phyloP scores from a whole-genome alignment of 768 basidiomycete species.

The Naganishia randhawae region DNA sequence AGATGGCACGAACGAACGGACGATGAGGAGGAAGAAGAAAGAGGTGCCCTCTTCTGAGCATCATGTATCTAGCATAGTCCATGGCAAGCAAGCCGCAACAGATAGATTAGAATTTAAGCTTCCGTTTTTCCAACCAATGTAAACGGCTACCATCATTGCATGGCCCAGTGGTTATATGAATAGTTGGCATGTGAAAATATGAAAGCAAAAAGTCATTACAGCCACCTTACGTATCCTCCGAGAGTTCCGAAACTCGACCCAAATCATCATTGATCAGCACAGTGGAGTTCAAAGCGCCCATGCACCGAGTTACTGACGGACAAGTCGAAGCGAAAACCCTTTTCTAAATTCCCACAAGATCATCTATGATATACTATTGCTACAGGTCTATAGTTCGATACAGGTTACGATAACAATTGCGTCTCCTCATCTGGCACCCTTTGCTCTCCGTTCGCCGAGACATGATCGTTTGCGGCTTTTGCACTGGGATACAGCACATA shows the following conservation, averaged over 20 bases:
- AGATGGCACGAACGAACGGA: background rate
- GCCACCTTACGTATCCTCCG: too few relatives aligned
- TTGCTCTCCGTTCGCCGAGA: too few relatives aligned
- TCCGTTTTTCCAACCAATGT: too few relatives aligned
- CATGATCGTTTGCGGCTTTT: too few relatives aligned
- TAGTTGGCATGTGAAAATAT: too few relatives aligned
- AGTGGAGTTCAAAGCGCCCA: too few relatives aligned
- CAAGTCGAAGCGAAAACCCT: background rate
- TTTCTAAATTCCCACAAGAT: background rate
- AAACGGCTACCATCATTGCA: too few relatives aligned
- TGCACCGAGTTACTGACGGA: too few relatives aligned
- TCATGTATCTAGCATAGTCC: conserved; percentile 2
- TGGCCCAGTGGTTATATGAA: too few relatives aligned
- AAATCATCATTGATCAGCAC: too few relatives aligned
- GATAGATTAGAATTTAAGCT: conserved; percentile 2
- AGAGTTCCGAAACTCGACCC: too few relatives aligned
- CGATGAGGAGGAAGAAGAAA: background rate
- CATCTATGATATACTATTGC: background rate
- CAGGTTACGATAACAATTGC: conserved; percentile 5
- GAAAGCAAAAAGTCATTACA: too few relatives aligned
- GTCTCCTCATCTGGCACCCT: conserved; percentile 20
- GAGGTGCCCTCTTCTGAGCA: background rate
- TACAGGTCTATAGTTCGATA: background rate
- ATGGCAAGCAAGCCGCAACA: background rate
- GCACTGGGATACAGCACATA: conserved; percentile 18